Evolutionary conservation across 768 basidiomycete species (phyloP), one percentile per base, ranked within the genome.

Genomic region (Albatrellus ellisii): DNA sequence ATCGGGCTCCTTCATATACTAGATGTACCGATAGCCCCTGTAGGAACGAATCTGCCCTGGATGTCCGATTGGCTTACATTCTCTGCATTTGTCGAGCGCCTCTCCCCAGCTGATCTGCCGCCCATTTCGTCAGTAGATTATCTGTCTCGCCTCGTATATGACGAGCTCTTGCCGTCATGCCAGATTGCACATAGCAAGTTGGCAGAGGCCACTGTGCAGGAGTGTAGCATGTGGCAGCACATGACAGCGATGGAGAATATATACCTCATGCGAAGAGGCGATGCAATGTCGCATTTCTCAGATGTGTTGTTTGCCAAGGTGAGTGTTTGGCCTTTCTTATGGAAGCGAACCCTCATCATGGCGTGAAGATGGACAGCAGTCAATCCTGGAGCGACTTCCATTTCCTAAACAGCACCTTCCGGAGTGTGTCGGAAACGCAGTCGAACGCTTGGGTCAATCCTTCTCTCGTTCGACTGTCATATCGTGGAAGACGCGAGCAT

Each of bases 341-440:
- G 12, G 26, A 48, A 8, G 44, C n/a, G 33, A 15, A 10, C 27
- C 36, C 20, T 34, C 15, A 14, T 14, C 38, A 14, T 33, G 33
- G 3, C 37, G 4, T 41, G n/a, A n/a, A 88, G 84, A 86, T 88
- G 73, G 82, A 89, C 48, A 63, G 63, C n/a, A 65, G 69, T 36
- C 75, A 79, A 52, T 39, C 52, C 3, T 90, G 86, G 86, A 68
- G 60, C 35, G 87, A 89, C 54, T 86, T 85, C 55, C 87, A 90
- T 60, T 84, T 83, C 59, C 56, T 89, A 42, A 89, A 89, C 52
- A 78, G 73, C 22, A 75, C 79, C 8, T 86, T 90, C 55, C 64
- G 65, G 15, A 81, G 87, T 38, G 68, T 80, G 22, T 64, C 78
- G 27, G 68, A 73, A 47, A 65, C 72, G 14, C 58, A 64, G n/a